Conservation (phyloP, 2,329 filamentous ascomycete genomes). For the Aspergillus novofumigatus region DNA sequence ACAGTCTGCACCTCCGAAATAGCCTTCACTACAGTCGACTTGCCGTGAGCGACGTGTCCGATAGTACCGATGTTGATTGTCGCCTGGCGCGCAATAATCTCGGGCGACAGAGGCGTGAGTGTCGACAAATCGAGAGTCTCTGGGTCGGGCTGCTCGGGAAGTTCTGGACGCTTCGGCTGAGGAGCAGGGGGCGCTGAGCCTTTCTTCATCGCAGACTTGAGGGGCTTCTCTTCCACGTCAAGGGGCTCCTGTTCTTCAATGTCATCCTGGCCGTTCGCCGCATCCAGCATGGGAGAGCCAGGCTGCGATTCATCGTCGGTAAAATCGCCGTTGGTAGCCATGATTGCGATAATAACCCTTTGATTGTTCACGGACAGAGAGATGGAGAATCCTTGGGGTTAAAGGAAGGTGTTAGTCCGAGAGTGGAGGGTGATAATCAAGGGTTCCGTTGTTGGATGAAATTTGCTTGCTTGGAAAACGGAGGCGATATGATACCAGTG, state of each 20-base stretch:
- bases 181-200: slow-evolving; percentile 47
- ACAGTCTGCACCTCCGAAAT: slow-evolving; percentile 99
- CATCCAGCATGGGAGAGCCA: slow-evolving; percentile 49
- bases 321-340: slow-evolving; percentile 55
- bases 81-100: slow-evolving; percentile 96
- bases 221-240: slow-evolving; percentile 60
- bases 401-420: slow-evolving; percentile 3
- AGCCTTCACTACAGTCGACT: slow-evolving; percentile 97
- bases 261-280: slow-evolving; percentile 58
- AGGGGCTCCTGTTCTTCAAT: slow-evolving; percentile 71
- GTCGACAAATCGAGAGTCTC: slow-evolving; percentile 77
- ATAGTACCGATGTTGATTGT: slow-evolving; percentile 99
- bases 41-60: slow-evolving; percentile 97
- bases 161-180: slow-evolving; percentile 57
- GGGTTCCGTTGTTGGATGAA: slow-evolving; percentile 28
- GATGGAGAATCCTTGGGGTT: not conserved
- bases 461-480: slow-evolving; percentile 27
- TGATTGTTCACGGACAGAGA: slow-evolving; percentile 4
- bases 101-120: slow-evolving; percentile 81
- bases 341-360: slow-evolving; percentile 35
- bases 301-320: slow-evolving; percentile 53
- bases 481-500: slow-evolving; percentile 36
- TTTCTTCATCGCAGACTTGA: slow-evolving; percentile 87
- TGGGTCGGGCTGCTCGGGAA: slow-evolving; percentile 91
- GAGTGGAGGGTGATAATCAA: slow-evolving; percentile 13